These are phyloP conservation scores for Strobilomyces echinocephalus DNA, from an alignment of 768 basidiomycete species.

Conservation along the genomic window DNA sequence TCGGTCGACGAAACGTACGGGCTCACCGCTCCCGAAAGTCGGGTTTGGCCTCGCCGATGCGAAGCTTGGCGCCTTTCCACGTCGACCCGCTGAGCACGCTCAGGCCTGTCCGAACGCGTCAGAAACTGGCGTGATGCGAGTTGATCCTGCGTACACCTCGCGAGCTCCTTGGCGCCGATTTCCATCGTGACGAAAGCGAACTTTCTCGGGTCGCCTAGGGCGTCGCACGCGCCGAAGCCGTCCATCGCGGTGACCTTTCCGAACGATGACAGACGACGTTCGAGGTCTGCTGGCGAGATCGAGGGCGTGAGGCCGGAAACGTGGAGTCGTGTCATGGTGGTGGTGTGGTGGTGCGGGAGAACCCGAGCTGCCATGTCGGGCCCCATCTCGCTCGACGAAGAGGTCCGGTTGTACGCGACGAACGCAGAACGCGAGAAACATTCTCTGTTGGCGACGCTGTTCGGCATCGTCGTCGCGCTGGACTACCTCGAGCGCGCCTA, in stretches of 20 bases:
- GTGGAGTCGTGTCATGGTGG: constrained; percentile 55
- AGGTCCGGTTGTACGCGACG: constrained; percentile 80
- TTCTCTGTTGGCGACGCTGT: constrained; percentile 84
- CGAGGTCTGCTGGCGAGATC: constrained; percentile 54
- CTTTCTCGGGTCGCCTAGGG: constrained; percentile 59
- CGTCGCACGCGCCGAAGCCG: constrained; percentile 63
- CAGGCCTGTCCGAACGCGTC: constrained; percentile 47
- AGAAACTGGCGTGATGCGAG: background rate
- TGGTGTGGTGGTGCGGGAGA: no score
- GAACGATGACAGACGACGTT: constrained; percentile 55
- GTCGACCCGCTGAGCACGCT: constrained; percentile 74
- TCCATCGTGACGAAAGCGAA: constrained; percentile 71
- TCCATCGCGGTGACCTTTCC: constrained; percentile 66
- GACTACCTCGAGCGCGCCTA: constrained; percentile 96
- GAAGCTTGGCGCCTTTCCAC: constrained; percentile 84
- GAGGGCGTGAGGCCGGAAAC: constrained; percentile 72
- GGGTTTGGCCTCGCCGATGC: constrained; percentile 79
- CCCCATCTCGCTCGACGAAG: constrained; percentile 74
- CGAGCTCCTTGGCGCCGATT: constrained; percentile 40
- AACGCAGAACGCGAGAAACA: constrained; percentile 88
- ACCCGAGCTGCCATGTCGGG: constrained; percentile 26
- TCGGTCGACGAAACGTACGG: background rate
- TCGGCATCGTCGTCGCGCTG: constrained; percentile 83
- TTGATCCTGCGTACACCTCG: constrained; percentile 47
- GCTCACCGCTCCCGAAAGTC: constrained; percentile 61